phyloP scores from a whole-genome alignment of 2,329 filamentous ascomycete species.

The Penicillium sp. region DNA sequence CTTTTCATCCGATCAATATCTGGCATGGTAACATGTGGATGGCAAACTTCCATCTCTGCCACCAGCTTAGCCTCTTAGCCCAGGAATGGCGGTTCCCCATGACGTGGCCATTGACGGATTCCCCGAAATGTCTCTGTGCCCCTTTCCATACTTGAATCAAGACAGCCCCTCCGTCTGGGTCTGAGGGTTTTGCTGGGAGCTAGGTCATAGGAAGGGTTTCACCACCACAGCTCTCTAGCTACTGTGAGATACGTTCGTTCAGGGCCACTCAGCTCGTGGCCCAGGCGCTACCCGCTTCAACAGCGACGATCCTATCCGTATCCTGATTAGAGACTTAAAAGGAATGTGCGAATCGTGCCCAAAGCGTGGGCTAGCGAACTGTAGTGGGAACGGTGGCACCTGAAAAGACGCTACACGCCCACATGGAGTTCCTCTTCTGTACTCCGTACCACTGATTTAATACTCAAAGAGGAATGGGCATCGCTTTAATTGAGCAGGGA shows the following conservation, averaged over 20 bases:
- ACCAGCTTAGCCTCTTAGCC: not conserved
- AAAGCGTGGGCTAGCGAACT: not conserved
- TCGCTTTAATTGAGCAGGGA: not conserved
- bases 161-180: not conserved
- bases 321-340: slow-evolving; percentile 6
- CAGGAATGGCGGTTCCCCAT: not conserved
- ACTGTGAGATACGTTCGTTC: slow-evolving; percentile 1
- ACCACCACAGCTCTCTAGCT: slow-evolving; percentile 4
- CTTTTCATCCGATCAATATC: not conserved
- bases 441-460: not conserved
- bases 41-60: not conserved
- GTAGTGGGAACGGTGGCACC: slow-evolving; percentile 8
- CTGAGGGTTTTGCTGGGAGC: slow-evolving; percentile 12
- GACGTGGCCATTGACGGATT: not conserved
- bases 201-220: slow-evolving; percentile 24
- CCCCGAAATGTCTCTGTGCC: not conserved
- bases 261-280: slow-evolving; percentile 6
- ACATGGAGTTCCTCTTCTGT: not conserved
- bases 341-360: slow-evolving; percentile 3
- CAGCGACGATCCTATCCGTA: slow-evolving; percentile 18
- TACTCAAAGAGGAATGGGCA: too few relatives aligned
- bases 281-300: slow-evolving; percentile 5
- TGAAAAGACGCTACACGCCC: not conserved
- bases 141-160: not conserved
- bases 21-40: not conserved